Evolutionary conservation across 257 asterid species (phyloP).

Genomic region (Echites panduratus): DNA sequence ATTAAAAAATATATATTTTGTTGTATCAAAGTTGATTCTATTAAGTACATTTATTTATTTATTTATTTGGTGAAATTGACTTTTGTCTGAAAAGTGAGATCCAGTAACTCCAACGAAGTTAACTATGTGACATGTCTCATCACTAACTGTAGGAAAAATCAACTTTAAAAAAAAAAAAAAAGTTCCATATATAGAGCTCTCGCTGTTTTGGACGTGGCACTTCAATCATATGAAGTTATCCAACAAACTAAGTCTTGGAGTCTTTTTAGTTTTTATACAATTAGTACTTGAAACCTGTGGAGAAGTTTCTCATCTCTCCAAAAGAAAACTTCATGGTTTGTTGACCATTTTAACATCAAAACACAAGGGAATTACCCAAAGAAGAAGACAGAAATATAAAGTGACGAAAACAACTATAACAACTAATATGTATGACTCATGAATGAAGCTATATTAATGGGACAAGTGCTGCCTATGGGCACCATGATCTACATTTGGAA

Average conservation of each 20-base stretch:
- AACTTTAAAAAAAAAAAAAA: neutral
- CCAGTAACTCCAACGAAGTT: neutral
- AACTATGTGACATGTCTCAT: neutral
- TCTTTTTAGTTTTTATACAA: neutral
- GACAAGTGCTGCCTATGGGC: neutral
- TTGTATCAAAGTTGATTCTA: neutral
- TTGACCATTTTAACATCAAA: neutral
- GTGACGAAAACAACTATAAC: neutral
- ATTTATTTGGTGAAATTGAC: neutral
- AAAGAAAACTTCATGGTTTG: neutral
- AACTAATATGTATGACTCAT: neutral
- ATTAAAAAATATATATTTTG: neutral
- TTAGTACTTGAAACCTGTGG: neutral
- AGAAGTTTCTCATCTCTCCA: neutral
- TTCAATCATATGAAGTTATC: neutral
- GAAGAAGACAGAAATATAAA: neutral
- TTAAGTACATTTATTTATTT: too few species aligned
- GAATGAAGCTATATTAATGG: neutral
- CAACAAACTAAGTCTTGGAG: neutral
- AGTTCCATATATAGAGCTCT: neutral
- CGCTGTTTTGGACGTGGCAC: neutral
- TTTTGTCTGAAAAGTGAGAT: constrained; percentile 2
- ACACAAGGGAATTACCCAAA: neutral
- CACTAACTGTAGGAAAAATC: neutral
- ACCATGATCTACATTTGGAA: neutral